Base-by-base conservation (phyloP, 352 stramenopile species). In the Phytopythium montanum region DNA sequence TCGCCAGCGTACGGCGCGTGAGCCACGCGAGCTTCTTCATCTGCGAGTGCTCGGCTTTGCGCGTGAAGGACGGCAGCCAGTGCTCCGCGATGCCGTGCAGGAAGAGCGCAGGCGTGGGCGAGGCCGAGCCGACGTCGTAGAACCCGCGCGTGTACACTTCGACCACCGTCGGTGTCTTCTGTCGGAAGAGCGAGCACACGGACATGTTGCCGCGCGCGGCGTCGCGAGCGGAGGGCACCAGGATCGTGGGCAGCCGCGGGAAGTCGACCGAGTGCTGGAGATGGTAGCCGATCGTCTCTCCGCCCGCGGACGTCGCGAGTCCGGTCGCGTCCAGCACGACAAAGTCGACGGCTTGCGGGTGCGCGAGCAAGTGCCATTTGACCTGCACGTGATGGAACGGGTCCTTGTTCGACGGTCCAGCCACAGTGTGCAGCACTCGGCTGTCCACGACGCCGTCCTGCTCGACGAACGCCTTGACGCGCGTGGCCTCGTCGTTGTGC, bases 11-110 rank as follows among this genome's bases (percentile, higher is more conserved):
- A 28, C 70, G 68, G 7, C 65, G 68, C 34, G 73, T 55, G 12
- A 74, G 56, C 65, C 68, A 73, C 38, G 48, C 57, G 33, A 76
- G 65, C 54, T 76, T 76, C 59, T 76, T 76, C 61, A 73, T 70
- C 34, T 73, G 68, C 2, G 61, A 62, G 34, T 57, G 69, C 53
- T 76, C 59, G 34, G 66, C 64, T 38, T 61, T 63, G n/a, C 59
- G 65, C 9, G 68, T 73, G 52, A 76, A 65, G 5, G 65, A 73
- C 16, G 21, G 21, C 7, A 71, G 42, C 65, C 65, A 68, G 18
- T 64, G 59, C 0, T 50, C 62, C 2, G 69, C 62, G 29, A 76
- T 70, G 19, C 42, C 61, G n/a, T 69, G 62, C 7, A 73, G 50
- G 6, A 60, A 39, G 0, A 62, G 16, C 49, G 63, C 53, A 5